These are phyloP conservation scores for Monascus ruber DNA, from an alignment of 2,329 filamentous ascomycete species.

Conservation along the genomic window DNA sequence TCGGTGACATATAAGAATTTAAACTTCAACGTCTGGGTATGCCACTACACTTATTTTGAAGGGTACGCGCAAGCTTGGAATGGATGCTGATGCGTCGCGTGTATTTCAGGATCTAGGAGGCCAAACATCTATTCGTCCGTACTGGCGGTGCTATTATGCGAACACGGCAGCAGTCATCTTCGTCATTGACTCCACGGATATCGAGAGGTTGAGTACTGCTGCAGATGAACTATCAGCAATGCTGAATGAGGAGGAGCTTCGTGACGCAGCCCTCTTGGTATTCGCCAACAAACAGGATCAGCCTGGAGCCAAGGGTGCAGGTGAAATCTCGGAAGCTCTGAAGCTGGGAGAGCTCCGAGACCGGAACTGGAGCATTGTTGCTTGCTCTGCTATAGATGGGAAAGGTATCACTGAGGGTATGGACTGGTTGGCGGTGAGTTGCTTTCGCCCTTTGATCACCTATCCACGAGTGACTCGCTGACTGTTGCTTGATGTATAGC, in stretches of 20 bases:
- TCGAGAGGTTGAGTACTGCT: conserved; percentile 84
- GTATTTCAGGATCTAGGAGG: conserved; percentile 68
- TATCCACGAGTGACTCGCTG: not conserved
- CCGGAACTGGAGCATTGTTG: conserved; percentile 98
- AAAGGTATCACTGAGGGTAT: conserved; percentile 93
- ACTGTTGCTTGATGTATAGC: conserved; percentile 12
- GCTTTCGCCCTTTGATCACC: not conserved
- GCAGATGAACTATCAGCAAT: conserved; percentile 88
- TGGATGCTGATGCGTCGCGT: not conserved
- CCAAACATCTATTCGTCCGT: conserved; percentile 95
- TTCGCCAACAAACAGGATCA: conserved; percentile 99
- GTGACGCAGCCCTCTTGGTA: conserved; percentile 81
- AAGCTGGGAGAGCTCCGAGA: conserved; percentile 84
- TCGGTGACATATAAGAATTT: conserved; percentile 97
- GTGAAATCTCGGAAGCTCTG: conserved; percentile 90
- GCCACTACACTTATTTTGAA: conserved; percentile 14
- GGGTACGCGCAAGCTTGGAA: too few species aligned
- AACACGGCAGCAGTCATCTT: conserved; percentile 98
- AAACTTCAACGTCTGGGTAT: conserved; percentile 97
- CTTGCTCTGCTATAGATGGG: conserved; percentile 91
- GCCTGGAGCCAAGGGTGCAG: conserved; percentile 88
- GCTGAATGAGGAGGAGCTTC: conserved; percentile 93
- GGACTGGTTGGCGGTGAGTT: conserved; percentile 89
- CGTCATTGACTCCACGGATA: conserved; percentile 96
- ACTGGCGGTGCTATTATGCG: conserved; percentile 99